Evolutionary conservation across 2,329 filamentous ascomycete species (phyloP).

Genomic region (Aureobasidium sp.): DNA sequence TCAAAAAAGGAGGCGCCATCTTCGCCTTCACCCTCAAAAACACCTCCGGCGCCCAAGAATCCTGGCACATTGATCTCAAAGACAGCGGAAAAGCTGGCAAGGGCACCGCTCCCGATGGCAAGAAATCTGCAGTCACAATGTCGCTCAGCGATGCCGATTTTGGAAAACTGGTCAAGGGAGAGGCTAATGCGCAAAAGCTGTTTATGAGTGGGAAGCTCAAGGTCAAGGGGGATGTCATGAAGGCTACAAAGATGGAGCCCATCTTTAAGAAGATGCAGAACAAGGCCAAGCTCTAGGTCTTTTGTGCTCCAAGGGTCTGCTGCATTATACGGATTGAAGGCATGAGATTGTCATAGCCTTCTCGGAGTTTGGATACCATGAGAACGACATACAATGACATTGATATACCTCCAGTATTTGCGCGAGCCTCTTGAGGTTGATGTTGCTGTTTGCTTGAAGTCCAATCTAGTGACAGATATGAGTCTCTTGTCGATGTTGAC

Average conservation of each 20-base stretch:
- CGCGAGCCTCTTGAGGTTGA: not conserved
- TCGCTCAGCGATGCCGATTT: conserved; percentile 81
- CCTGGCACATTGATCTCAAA: conserved; percentile 95
- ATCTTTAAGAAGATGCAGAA: conserved; percentile 80
- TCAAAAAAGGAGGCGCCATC: conserved; percentile 79
- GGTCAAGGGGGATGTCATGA: conserved; percentile 97
- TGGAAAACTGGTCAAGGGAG: conserved; percentile 68
- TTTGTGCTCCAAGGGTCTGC: not conserved
- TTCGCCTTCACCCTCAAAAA: conserved; percentile 95
- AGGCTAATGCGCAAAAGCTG: conserved; percentile 87
- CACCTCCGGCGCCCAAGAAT: conserved; percentile 64
- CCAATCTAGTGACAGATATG: too few species aligned
- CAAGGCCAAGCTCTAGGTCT: conserved; percentile 61
- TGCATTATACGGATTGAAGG: not conserved
- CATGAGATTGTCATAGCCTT: not conserved
- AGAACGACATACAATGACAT: not conserved
- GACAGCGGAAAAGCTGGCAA: conserved; percentile 74
- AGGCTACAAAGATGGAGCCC: conserved; percentile 92
- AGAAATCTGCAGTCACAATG: conserved; percentile 86
- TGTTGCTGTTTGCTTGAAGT: not conserved
- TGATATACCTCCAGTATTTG: not conserved
- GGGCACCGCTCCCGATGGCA: conserved; percentile 58
- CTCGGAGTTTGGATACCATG: not conserved
- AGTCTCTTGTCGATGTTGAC: not conserved
- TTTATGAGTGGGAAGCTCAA: conserved; percentile 99